These are phyloP conservation scores for Calonectria naviculata DNA, from an alignment of 2,329 filamentous ascomycete species.

Conservation along the genomic window DNA sequence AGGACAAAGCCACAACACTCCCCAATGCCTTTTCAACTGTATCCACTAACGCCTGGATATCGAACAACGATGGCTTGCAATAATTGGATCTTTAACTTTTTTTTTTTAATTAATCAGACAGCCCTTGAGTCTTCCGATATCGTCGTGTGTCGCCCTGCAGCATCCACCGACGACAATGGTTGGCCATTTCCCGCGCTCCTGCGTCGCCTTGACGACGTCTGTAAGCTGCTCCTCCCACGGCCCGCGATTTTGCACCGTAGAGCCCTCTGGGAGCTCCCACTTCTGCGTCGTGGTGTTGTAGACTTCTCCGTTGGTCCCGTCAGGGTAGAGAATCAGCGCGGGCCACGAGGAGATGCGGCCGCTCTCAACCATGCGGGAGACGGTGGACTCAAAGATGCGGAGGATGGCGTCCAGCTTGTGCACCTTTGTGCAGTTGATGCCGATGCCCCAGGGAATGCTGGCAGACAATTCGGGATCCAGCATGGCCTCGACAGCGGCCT, in stretches of 20 bases:
- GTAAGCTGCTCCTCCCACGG: constrained; percentile 61
- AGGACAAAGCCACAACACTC: no score
- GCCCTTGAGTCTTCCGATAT: constrained; percentile 46
- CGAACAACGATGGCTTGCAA: no score
- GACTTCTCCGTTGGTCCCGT: constrained; percentile 75
- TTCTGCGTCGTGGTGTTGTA: constrained; percentile 72
- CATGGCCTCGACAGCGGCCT: constrained; percentile 50
- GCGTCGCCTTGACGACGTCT: constrained; percentile 51
- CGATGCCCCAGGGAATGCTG: constrained; percentile 68
- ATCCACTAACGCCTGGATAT: background rate
- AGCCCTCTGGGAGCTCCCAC: constrained; percentile 62
- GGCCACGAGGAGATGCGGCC: constrained; percentile 56
- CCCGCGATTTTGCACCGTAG: constrained; percentile 26
- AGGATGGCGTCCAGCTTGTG: constrained; percentile 69
- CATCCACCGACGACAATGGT: constrained; percentile 64
- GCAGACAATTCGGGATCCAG: constrained; percentile 41
- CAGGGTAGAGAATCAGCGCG: constrained; percentile 72
- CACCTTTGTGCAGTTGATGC: constrained; percentile 77
- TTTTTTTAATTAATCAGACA: constrained; percentile 23
- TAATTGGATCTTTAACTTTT: background rate
- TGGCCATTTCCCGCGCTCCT: constrained; percentile 52
- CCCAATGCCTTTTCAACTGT: no score
- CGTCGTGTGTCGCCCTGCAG: constrained; percentile 58
- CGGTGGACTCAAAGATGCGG: constrained; percentile 62
- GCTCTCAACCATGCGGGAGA: constrained; percentile 50